These are phyloP conservation scores for Castanea sativa DNA, from an alignment of 306 rosid genomes.

Conservation along the genomic window DNA sequence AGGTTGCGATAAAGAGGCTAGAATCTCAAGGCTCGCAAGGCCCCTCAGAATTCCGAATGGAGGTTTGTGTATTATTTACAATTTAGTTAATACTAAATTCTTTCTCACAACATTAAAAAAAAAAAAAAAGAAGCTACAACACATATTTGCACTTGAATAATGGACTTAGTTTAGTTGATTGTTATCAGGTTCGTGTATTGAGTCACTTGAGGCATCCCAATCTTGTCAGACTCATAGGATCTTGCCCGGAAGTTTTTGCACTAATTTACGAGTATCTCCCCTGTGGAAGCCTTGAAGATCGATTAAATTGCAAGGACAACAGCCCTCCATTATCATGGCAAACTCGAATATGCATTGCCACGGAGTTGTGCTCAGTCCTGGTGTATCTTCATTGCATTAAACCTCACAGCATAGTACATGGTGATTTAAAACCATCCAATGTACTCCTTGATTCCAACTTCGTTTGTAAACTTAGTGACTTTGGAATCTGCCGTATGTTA, in stretches of 20 bases:
- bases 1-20: conserved; percentile 77
- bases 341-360: conserved; percentile 42
- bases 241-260: conserved; percentile 48
- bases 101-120: neutral
- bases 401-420: conserved; percentile 48
- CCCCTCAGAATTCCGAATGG: conserved; percentile 55
- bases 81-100: neutral
- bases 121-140: neutral
- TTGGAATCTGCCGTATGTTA: conserved; percentile 48
- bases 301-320: conserved; percentile 45
- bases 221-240: conserved; percentile 48
- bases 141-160: neutral
- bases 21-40: conserved; percentile 61
- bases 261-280: conserved; percentile 55
- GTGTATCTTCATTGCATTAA: conserved; percentile 49
- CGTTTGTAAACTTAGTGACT: conserved; percentile 54
- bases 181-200: conserved; percentile 46
- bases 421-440: conserved; percentile 55
- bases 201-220: conserved; percentile 52
- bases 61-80: conserved; percentile 27
- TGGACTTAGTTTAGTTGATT: neutral
- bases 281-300: conserved; percentile 56
- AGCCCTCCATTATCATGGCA: conserved; percentile 56
- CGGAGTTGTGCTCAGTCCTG: conserved; percentile 56
- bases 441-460: conserved; percentile 43